Base-by-base conservation (phyloP, 768 basidiomycete species). In the Strobilomyces echinocephalus region DNA sequence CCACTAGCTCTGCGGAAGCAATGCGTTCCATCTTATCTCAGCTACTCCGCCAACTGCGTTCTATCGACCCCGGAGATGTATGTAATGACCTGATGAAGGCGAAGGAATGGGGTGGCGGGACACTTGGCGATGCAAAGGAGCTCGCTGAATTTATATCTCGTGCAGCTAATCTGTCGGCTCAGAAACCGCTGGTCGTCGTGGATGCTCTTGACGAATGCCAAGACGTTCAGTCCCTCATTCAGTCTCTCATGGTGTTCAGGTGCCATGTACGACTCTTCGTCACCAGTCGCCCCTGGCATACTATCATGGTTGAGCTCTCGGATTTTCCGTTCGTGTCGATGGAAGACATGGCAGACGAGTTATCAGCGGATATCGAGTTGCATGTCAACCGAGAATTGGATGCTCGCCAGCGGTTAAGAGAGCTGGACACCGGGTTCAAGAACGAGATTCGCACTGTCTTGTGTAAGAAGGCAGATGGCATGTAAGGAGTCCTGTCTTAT, bases 121-220 rank as follows among this genome's bases (percentile, higher is more conserved):
- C 16, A 12, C 42, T 49, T 8, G 24, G 1, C 1, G 35, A 46
- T 16, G 18, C 47, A 0, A 41, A 45, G 31, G 16, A 49, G 20
- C 55, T 56, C 7, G 53, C 46, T 2, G 36, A 0, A 11, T 45
- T 45, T 39, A 41, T 8, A 15, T 45, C 20, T 21, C 35, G 16
- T 15, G 31, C 3, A 1, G 36, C 53, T 1, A 8, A 15, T 8
- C 15, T 39, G 1, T 21, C 1, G 10, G 8, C 0, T 15, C 43
- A 30, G 24, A 35, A 30, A 18, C 52, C 50, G 26, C 2, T 46
- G 21, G 36, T 54, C 4, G 6, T 54, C 2, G 49, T 54, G 3
- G 53, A 55, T 52, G 54, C 49, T 6, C 54, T 55, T 12, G 53
- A 55, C 11, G 54, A 55, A 30, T 55, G 50, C 31, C 34, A 41